Percentiles rank a stretch among this genome's conserved stretches.
Evolutionary conservation across 2,329 filamentous ascomycete genomes (phyloP).

Genomic region (Pyricularia sp.): DNA sequence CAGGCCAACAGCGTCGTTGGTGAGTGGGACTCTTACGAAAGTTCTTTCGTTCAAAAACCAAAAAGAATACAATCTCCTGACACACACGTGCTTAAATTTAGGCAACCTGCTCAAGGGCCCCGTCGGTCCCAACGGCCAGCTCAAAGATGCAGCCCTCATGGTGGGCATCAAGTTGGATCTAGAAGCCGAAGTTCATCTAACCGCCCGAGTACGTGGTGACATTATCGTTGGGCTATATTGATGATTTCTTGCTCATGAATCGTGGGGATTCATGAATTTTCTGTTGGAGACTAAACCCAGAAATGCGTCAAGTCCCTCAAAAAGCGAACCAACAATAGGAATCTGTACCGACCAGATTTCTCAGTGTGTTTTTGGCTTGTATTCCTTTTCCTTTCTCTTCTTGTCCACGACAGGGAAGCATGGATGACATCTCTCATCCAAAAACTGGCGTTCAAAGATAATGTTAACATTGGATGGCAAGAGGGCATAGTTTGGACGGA

Average conservation of each 20-base stretch:
- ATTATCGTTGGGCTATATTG: conserved; percentile 46
- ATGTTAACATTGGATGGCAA: not conserved
- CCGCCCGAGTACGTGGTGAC: conserved; percentile 46
- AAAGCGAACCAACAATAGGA: too few relatives aligned
- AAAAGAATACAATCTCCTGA: not conserved
- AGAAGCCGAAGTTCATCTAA: conserved; percentile 49
- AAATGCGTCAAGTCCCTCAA: too few relatives aligned
- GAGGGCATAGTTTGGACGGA: not conserved
- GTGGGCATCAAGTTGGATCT: conserved; percentile 51
- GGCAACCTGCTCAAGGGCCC: conserved; percentile 43
- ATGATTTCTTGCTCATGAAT: not conserved
- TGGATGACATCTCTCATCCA: not conserved
- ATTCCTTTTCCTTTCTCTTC: not conserved
- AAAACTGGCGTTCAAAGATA: not conserved
- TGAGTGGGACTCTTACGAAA: conserved; percentile 6
- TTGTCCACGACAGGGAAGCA: not conserved
- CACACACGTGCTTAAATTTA: conserved; percentile 10
- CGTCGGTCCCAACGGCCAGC: conserved; percentile 41
- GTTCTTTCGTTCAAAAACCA: too few relatives aligned
- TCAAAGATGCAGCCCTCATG: conserved; percentile 43
- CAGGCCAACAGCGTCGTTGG: conserved; percentile 18
- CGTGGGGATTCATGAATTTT: not conserved
- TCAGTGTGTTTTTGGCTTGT: not conserved
- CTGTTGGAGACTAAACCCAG: too few relatives aligned
- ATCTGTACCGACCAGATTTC: not conserved